phyloP scores from a whole-genome alignment of 2,329 filamentous ascomycete species.

The Aspergillus ochraceoroseus region DNA sequence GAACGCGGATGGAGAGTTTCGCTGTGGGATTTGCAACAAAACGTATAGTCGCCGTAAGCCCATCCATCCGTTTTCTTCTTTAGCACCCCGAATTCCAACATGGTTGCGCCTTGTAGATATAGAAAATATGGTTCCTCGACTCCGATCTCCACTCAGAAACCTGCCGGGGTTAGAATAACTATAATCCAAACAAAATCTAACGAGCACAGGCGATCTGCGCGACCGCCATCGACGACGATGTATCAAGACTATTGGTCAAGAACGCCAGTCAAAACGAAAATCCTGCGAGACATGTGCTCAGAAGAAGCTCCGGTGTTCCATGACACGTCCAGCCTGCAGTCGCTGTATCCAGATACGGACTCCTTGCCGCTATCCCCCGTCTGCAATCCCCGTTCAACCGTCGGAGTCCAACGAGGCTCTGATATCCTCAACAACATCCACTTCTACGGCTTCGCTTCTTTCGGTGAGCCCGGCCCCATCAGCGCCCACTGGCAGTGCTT shows the following conservation, averaged over 20 bases:
- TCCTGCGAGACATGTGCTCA: conserved; percentile 21
- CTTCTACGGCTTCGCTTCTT: neutral
- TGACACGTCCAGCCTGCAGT: conserved; percentile 17
- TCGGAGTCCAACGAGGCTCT: neutral
- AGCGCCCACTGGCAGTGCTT: no score
- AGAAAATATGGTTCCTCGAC: neutral
- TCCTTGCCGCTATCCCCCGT: conserved; percentile 15
- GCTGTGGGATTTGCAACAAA: conserved; percentile 20
- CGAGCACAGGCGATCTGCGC: conserved; percentile 17
- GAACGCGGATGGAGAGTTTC: conserved; percentile 15
- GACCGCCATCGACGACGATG: conserved; percentile 21
- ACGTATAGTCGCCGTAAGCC: conserved; percentile 19
- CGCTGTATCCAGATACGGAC: conserved; percentile 16
- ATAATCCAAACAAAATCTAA: neutral
- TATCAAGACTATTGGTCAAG: conserved; percentile 18
- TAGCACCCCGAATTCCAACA: no score
- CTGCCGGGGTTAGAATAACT: no score
- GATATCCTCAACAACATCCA: neutral
- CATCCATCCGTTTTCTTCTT: no score
- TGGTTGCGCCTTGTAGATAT: neutral
- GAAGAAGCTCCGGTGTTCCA: conserved; percentile 21
- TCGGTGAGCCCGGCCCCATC: neutral
- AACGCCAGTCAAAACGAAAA: conserved; percentile 20
- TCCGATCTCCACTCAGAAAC: no score
- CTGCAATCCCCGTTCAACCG: conserved; percentile 10